Conservation (phyloP, 2,329 filamentous ascomycete species). For the Ceratocystis destructans region DNA sequence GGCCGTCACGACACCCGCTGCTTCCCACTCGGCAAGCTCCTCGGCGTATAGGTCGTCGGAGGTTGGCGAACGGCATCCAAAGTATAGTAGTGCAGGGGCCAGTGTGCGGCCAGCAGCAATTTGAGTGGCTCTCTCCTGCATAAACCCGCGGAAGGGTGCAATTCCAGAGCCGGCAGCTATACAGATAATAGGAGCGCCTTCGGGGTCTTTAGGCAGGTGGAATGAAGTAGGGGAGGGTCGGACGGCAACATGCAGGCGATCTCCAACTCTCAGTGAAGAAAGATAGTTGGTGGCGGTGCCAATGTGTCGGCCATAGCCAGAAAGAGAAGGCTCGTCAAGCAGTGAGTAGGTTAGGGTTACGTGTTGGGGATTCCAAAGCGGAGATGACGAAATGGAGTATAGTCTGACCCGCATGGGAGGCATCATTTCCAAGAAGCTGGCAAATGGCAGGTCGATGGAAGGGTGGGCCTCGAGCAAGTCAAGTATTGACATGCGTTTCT, state of each 20-base stretch:
- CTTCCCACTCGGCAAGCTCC: constrained; percentile 46
- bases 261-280: constrained; percentile 32
- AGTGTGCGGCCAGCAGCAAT: constrained; percentile 37
- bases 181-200: constrained; percentile 37
- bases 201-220: constrained; percentile 34
- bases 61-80: constrained; percentile 44
- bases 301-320: constrained; percentile 36
- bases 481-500: constrained; percentile 50
- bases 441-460: constrained; percentile 46
- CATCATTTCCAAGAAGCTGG: constrained; percentile 55
- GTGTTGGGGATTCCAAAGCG: constrained; percentile 41
- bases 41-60: constrained; percentile 40
- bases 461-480: constrained; percentile 55
- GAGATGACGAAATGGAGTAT: constrained; percentile 67
- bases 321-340: constrained; percentile 41
- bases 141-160: constrained; percentile 49
- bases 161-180: constrained; percentile 42
- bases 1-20: constrained; percentile 45
- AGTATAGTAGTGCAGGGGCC: constrained; percentile 50
- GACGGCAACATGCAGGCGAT: constrained; percentile 38
- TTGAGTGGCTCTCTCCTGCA: constrained; percentile 46
- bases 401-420: constrained; percentile 67
- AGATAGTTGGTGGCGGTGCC: constrained; percentile 52
- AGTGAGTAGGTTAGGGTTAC: constrained; percentile 57
- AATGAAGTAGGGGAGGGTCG: constrained; percentile 33